Conservation (phyloP, 1,284 basidiomycete genomes). For the Hymenochaete sp. region DNA sequence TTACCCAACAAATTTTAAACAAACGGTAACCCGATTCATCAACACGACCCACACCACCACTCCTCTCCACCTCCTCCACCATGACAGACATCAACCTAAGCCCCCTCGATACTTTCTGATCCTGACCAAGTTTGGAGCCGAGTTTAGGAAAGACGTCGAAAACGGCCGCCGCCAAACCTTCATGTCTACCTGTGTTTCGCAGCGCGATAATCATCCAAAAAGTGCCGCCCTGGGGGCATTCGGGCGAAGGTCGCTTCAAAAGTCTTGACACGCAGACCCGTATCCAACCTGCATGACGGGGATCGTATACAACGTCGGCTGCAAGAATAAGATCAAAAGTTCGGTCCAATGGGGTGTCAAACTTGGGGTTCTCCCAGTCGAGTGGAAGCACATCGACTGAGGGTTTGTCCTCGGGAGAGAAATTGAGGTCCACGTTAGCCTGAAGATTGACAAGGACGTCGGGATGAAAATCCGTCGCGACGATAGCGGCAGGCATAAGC, state of each 20-base stretch:
- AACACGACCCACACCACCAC: constrained; percentile 49
- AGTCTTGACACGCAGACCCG: constrained; percentile 45
- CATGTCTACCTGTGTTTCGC: constrained; percentile 59
- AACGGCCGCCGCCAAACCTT: constrained; percentile 50
- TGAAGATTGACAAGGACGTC: constrained; percentile 67
- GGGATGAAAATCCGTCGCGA: constrained; percentile 79
- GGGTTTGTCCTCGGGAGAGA: constrained; percentile 23
- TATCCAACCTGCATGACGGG: constrained; percentile 59
- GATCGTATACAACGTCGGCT: constrained; percentile 69
- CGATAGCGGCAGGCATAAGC: constrained; percentile 26
- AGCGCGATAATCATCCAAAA: constrained; percentile 70
- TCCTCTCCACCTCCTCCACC: constrained; percentile 37
- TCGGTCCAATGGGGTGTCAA: constrained; percentile 29
- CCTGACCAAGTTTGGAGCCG: background rate
- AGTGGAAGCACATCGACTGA: constrained; percentile 40
- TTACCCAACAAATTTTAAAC: constrained; percentile 65
- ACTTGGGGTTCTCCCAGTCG: constrained; percentile 60
- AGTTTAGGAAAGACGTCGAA: constrained; percentile 43
- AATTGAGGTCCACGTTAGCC: constrained; percentile 57
- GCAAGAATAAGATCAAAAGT: constrained; percentile 50
- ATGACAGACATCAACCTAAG: constrained; percentile 41
- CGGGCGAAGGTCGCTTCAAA: constrained; percentile 30
- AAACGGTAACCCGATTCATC: constrained; percentile 63
- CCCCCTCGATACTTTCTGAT: constrained; percentile 16
- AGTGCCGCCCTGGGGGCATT: constrained; percentile 30